These are phyloP conservation scores for Leptographium procerum DNA, from an alignment of 2,329 filamentous ascomycete genomes.

Conservation along the genomic window DNA sequence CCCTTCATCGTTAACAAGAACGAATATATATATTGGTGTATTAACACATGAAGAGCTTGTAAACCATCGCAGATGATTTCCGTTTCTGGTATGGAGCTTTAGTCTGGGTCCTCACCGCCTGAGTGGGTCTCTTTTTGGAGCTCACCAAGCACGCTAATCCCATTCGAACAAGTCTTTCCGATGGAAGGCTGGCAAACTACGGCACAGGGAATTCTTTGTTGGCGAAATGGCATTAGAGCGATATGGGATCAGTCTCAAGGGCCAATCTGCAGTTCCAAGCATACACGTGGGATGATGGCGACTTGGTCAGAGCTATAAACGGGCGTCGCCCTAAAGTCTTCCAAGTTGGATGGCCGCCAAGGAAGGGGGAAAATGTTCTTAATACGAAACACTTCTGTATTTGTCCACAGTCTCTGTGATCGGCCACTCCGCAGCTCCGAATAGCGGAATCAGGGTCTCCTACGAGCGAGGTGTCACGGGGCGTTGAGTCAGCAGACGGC, in stretches of 20 bases:
- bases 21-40: too few species aligned
- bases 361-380: not conserved
- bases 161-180: not conserved
- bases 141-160: not conserved
- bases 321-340: not conserved
- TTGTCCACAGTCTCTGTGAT: not conserved
- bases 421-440: not conserved
- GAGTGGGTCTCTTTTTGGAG: too few species aligned
- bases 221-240: too few species aligned
- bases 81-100: not conserved
- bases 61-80: not conserved
- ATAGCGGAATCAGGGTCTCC: too few species aligned
- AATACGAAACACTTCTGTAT: too few species aligned
- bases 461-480: not conserved
- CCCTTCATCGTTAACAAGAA: not conserved
- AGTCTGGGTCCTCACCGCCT: not conserved
- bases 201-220: too few species aligned
- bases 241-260: too few species aligned
- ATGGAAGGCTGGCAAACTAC: not conserved
- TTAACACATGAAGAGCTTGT: too few species aligned
- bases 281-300: not conserved
- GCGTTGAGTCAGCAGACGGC: not conserved
- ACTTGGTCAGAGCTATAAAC: not conserved
- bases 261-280: too few species aligned
- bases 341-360: not conserved